Evolutionary conservation across 1,284 basidiomycete species (phyloP).

Genomic region (Ganoderma meredithae): DNA sequence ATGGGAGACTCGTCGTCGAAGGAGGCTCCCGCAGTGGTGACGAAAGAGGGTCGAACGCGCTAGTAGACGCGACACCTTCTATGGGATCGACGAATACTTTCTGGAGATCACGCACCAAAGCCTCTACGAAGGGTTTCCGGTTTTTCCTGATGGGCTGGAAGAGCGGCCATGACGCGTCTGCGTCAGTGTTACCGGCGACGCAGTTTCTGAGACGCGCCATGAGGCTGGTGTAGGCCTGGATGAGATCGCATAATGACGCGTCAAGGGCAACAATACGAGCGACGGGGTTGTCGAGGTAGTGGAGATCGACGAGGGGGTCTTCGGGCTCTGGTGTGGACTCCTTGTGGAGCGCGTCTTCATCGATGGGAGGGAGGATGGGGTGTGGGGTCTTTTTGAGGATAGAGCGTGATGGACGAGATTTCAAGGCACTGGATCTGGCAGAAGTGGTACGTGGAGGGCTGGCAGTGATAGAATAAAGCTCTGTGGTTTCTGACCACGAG

Average conservation of each 20-base stretch:
- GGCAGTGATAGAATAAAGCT: conserved; percentile 56
- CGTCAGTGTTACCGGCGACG: conserved; percentile 56
- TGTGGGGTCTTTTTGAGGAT: conserved; percentile 64
- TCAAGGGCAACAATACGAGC: conserved; percentile 59
- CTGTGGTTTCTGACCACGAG: conserved; percentile 64
- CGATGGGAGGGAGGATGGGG: conserved; percentile 45
- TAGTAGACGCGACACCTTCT: conserved; percentile 33
- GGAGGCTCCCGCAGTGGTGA: conserved; percentile 39
- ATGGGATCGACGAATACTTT: conserved; percentile 67
- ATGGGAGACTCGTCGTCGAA: conserved; percentile 49
- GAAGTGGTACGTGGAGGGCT: conserved; percentile 41
- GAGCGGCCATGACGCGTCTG: conserved; percentile 69
- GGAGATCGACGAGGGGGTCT: conserved; percentile 66
- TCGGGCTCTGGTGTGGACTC: conserved; percentile 76
- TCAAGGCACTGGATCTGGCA: conserved; percentile 45
- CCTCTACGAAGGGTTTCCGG: conserved; percentile 54
- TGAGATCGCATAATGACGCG: conserved; percentile 60
- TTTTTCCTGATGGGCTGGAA: conserved; percentile 72
- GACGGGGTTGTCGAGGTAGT: conserved; percentile 69
- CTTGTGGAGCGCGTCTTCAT: conserved; percentile 51
- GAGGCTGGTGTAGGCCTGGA: conserved; percentile 75
- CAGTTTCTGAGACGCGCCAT: conserved; percentile 64
- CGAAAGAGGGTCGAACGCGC: conserved; percentile 24
- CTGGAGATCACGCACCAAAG: conserved; percentile 68
- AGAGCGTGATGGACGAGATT: conserved; percentile 58